These are phyloP conservation scores for Aspergillus sp. DNA, from an alignment of 2,329 filamentous ascomycete species.

Conservation along the genomic window DNA sequence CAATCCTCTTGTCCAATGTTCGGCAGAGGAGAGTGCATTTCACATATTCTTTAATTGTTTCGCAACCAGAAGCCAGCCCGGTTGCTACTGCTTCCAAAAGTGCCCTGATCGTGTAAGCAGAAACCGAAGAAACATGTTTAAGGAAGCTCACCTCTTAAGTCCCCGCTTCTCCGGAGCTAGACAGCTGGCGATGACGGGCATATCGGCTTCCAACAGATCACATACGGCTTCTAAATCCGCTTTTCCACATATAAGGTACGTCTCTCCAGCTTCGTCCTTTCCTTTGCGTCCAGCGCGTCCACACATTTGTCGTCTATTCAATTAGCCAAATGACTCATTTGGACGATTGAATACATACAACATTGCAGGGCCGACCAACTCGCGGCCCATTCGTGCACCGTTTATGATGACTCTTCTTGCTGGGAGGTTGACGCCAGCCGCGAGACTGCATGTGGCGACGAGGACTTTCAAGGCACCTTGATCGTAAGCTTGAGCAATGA, in stretches of 20 bases:
- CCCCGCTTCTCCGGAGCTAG: slow-evolving; percentile 60
- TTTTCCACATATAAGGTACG: slow-evolving; percentile 66
- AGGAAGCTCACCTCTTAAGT: slow-evolving; percentile 52
- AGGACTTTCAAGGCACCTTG: slow-evolving; percentile 61
- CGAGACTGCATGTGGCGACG: slow-evolving; percentile 70
- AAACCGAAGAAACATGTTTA: background rate
- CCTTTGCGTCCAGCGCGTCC: slow-evolving; percentile 71
- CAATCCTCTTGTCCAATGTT: slow-evolving; percentile 45
- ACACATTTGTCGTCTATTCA: slow-evolving; percentile 62
- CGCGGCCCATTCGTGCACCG: slow-evolving; percentile 67
- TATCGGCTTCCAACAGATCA: slow-evolving; percentile 63
- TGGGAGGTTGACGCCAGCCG: slow-evolving; percentile 72
- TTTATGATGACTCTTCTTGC: slow-evolving; percentile 70
- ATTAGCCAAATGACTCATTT: slow-evolving; percentile 14
- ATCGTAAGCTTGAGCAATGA: slow-evolving; percentile 66
- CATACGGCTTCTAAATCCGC: slow-evolving; percentile 63
- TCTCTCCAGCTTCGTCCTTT: slow-evolving; percentile 70
- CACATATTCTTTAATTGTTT: slow-evolving; percentile 62
- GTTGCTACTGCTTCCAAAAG: slow-evolving; percentile 65
- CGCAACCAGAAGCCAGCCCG: slow-evolving; percentile 58
- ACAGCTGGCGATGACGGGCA: slow-evolving; percentile 64
- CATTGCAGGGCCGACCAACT: slow-evolving; percentile 71
- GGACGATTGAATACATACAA: slow-evolving; percentile 37
- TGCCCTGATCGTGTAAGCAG: slow-evolving; percentile 44
- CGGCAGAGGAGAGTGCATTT: slow-evolving; percentile 60